Conservation (phyloP, 2,329 filamentous ascomycete species). For the Salinomyces thailandicus region DNA sequence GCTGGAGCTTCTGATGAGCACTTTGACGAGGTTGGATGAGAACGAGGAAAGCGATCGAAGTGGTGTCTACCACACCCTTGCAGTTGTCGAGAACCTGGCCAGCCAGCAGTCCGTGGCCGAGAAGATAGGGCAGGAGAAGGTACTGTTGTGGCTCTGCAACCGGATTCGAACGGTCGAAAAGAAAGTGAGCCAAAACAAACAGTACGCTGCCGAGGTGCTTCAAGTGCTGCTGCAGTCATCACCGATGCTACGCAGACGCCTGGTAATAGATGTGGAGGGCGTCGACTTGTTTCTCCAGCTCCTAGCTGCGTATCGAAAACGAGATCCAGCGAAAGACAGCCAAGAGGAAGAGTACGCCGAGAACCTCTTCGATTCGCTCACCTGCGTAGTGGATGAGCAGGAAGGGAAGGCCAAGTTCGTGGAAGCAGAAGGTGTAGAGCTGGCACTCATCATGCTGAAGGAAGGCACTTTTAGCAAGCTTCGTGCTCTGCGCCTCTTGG, state of each 20-base stretch:
- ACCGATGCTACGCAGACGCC: conserved; percentile 49
- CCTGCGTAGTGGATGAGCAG: conserved; percentile 65
- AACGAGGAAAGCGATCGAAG: conserved; percentile 59
- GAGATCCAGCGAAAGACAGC: conserved; percentile 72
- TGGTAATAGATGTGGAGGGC: conserved; percentile 51
- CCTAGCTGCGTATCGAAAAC: conserved; percentile 71
- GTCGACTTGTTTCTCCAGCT: conserved; percentile 74
- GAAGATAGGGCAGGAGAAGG: conserved; percentile 57
- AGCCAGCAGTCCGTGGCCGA: conserved; percentile 60
- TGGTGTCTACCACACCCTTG: conserved; percentile 77
- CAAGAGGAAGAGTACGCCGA: conserved; percentile 93
- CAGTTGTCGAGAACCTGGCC: conserved; percentile 75
- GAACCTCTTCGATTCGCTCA: conserved; percentile 80
- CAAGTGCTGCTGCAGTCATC: conserved; percentile 79
- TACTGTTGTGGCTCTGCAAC: conserved; percentile 67
- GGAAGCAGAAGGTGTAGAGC: conserved; percentile 82
- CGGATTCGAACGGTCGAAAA: conserved; percentile 61
- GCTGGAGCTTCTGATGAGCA: conserved; percentile 62
- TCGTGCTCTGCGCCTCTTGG: conserved; percentile 68
- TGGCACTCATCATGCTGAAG: conserved; percentile 82
- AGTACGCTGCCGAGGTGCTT: conserved; percentile 85
- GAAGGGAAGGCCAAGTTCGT: conserved; percentile 71
- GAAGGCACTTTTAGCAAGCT: conserved; percentile 75
- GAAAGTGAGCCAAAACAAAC: conserved; percentile 75
- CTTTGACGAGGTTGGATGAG: conserved; percentile 72